Evolutionary conservation across 305 asterid genomes (phyloP).

Genomic region (Fraxinus greggii): DNA sequence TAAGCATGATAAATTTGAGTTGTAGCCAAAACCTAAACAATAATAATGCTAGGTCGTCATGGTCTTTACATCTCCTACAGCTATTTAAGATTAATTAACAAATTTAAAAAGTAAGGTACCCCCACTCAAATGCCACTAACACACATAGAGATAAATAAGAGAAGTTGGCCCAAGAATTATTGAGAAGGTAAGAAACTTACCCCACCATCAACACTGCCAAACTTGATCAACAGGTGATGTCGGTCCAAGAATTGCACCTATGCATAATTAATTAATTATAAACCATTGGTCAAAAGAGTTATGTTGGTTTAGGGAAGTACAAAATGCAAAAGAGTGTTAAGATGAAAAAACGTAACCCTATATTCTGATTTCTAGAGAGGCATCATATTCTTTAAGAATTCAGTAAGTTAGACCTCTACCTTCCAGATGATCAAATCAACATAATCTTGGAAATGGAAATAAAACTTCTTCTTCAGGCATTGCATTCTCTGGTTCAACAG

Average conservation of each 20-base stretch:
- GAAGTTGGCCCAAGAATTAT: neutral
- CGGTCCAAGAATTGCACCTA: constrained; percentile 98
- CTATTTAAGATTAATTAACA: neutral
- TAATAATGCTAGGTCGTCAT: neutral
- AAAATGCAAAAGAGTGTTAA: constrained; percentile 9
- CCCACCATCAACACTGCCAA: constrained; percentile 98
- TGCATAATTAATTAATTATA: constrained; percentile 29
- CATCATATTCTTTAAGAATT: constrained; percentile 9
- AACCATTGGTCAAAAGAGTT: constrained; percentile 24
- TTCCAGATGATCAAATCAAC: constrained; percentile 92
- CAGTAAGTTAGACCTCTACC: constrained; percentile 42
- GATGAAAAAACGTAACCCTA: constrained; percentile 7
- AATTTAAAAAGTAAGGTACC: neutral
- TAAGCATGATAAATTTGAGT: constrained; percentile 5
- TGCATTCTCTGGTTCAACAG: constrained; percentile 72
- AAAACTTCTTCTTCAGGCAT: constrained; percentile 92
- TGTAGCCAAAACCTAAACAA: constrained; percentile 4
- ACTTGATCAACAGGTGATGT: constrained; percentile 83
- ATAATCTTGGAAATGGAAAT: constrained; percentile 95
- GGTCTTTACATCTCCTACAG: neutral
- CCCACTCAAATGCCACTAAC: neutral
- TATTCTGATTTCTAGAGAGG: constrained; percentile 5
- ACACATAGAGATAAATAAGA: constrained; percentile 5
- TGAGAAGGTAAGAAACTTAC: constrained; percentile 50
- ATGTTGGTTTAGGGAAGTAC: constrained; percentile 5